Conservation (phyloP, 1,139 yeast genomes). For the Debaryomyces singareniensis region DNA sequence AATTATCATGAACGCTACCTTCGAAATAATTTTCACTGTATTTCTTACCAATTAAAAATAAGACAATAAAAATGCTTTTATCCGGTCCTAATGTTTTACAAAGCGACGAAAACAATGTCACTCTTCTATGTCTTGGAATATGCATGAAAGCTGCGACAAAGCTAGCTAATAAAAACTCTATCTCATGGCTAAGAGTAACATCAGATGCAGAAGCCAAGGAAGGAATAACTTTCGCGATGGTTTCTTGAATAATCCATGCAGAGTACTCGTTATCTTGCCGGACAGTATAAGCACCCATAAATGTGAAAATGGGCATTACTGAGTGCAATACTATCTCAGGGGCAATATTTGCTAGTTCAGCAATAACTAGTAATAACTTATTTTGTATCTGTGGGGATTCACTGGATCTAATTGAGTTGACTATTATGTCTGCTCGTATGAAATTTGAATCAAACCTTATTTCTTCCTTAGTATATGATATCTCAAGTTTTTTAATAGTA, state of each 20-base stretch:
- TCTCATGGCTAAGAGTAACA: conserved; percentile 49
- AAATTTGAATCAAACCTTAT: conserved; percentile 53
- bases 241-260: conserved; percentile 85
- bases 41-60: conserved; percentile 78
- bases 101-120: conserved; percentile 71
- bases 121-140: conserved; percentile 94
- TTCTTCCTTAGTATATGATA: conserved; percentile 10
- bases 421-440: conserved; percentile 83
- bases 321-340: conserved; percentile 93
- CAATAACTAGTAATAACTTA: conserved; percentile 73
- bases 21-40: conserved; percentile 48
- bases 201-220: conserved; percentile 68
- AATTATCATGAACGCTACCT: conserved; percentile 60
- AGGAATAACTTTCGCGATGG: conserved; percentile 85
- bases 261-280: conserved; percentile 97
- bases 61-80: conserved; percentile 61
- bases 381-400: conserved; percentile 94
- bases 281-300: conserved; percentile 97
- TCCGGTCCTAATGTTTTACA: conserved; percentile 71
- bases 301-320: conserved; percentile 97
- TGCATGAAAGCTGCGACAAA: conserved; percentile 92
- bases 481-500: conserved; percentile 51
- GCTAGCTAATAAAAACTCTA: conserved; percentile 79
- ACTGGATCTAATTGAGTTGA: conserved; percentile 83
- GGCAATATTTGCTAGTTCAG: conserved; percentile 79